Base-by-base conservation (phyloP, 2,329 filamentous ascomycete species). In the Pseudogymnoascus sp. region DNA sequence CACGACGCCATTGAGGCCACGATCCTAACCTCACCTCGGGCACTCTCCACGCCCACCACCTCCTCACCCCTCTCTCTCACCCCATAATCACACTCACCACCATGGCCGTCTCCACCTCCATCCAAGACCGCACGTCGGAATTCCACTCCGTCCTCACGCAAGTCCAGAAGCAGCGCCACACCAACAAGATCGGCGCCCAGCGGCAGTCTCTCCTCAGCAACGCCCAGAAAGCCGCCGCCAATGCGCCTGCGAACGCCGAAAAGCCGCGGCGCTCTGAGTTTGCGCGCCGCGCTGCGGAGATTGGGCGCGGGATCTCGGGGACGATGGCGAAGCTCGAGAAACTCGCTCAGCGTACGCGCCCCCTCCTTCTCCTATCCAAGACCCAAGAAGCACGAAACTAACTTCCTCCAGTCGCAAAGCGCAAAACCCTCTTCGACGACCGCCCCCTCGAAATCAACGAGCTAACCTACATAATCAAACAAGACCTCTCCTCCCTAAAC, bases 361-460 rank as follows among this genome's bases (percentile, higher is more conserved):
- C 31, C 42, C 17, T 31, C 17, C 12, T 15, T 39, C n/a, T 61
- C 12, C 7, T n/a, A 15, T 29, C 42, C 44, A 25, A 8, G 21
- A 44, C 15, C 2, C 8, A 8, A 29, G 25, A 44, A 3, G 15
- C 55, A 17, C 21, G 29, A 58, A 39, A 8, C 27, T 51, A 51
- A 51, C 44, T 12, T 12, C 72, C 61, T 7, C 27, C 65, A 90
- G 87, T 99, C 73, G 94, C 94, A n/a, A 93, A 92, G 75, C 87
- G 93, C 71, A 95, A 96, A 77, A 96, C 94, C 8, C 86, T 99
- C 44, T 99, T 99, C 74, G 94, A 99, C 75, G 94, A 99, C 78
- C 86, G 91, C 73, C 92, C 94, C 0, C 90, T 97, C 62, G 94
- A 99, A 77, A 97, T 97, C 74, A 94, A 94, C 74, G 92, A 97